Percentiles rank a stretch among this genome's conserved stretches.
These are phyloP conservation scores for Teunomyces barrocoloradensis DNA, from an alignment of 805 yeast genomes.

Conservation along the genomic window DNA sequence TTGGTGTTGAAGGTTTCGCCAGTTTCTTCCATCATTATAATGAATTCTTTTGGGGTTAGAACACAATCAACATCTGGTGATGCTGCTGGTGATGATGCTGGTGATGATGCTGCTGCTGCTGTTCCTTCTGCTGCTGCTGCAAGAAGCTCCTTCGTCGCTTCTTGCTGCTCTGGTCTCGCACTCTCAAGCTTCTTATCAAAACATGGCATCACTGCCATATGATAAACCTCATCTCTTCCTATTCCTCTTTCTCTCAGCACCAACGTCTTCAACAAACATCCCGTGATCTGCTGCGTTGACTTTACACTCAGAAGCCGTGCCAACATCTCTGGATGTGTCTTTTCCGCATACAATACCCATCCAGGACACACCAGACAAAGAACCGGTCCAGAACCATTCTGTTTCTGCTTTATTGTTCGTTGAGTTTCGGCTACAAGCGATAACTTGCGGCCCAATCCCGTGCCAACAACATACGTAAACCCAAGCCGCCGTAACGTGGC, in stretches of 20 bases:
- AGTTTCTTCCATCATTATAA: slow-evolving; percentile 61
- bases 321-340: slow-evolving; percentile 84
- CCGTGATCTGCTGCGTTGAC: slow-evolving; percentile 94
- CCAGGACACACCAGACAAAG: slow-evolving; percentile 89
- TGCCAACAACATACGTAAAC: slow-evolving; percentile 75
- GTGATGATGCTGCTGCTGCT: too few species aligned
- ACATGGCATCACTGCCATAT: slow-evolving; percentile 91
- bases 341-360: slow-evolving; percentile 93
- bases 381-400: slow-evolving; percentile 43
- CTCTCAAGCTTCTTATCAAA: slow-evolving; percentile 96
- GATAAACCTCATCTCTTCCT: slow-evolving; percentile 54
- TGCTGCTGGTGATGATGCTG: too few species aligned
- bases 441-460: slow-evolving; percentile 74
- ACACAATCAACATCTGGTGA: slow-evolving; percentile 84
- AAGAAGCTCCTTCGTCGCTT: not conserved
- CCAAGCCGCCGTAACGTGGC: slow-evolving; percentile 59
- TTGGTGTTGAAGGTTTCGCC: not conserved
- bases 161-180: slow-evolving; percentile 54
- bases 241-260: slow-evolving; percentile 28
- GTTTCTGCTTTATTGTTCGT: slow-evolving; percentile 45
- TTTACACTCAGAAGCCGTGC: slow-evolving; percentile 70
- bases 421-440: slow-evolving; percentile 47
- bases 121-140: too few species aligned
- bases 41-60: slow-evolving; percentile 82
- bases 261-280: slow-evolving; percentile 63